These are phyloP conservation scores for Xylariaceae sp. DNA, from an alignment of 2,329 filamentous ascomycete species.

Conservation along the genomic window DNA sequence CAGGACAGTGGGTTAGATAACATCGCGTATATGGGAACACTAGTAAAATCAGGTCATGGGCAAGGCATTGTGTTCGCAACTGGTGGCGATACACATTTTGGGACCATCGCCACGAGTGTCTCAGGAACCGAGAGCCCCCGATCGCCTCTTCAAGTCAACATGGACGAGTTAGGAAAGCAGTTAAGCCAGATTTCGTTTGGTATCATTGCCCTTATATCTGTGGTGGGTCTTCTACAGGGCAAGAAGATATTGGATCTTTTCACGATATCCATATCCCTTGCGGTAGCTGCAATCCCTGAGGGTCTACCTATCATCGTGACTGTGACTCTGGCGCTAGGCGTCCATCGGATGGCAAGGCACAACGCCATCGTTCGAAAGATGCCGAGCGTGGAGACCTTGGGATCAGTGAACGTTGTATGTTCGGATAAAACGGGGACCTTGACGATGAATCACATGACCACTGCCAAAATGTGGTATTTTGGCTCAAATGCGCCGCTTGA, in stretches of 20 bases:
- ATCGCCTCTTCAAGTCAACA: slow-evolving; percentile 89
- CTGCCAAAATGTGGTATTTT: slow-evolving; percentile 94
- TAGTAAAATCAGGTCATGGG: slow-evolving; percentile 91
- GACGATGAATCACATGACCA: slow-evolving; percentile 98
- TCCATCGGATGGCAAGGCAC: slow-evolving; percentile 91
- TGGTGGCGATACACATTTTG: slow-evolving; percentile 89
- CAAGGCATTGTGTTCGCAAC: slow-evolving; percentile 98
- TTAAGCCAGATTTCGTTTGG: slow-evolving; percentile 95
- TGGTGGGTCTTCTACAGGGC: slow-evolving; percentile 86
- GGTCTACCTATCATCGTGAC: slow-evolving; percentile 97
- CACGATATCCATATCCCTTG: slow-evolving; percentile 93
- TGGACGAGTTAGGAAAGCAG: slow-evolving; percentile 96
- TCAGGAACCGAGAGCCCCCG: slow-evolving; percentile 93
- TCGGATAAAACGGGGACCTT: slow-evolving; percentile 97
- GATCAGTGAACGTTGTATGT: slow-evolving; percentile 99
- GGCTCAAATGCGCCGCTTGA: slow-evolving; percentile 55
- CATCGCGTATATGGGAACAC: slow-evolving; percentile 96
- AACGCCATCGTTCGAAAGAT: slow-evolving; percentile 93
- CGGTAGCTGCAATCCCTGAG: slow-evolving; percentile 93
- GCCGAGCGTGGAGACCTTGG: slow-evolving; percentile 94
- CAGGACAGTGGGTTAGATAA: slow-evolving; percentile 75
- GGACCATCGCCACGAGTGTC: slow-evolving; percentile 89
- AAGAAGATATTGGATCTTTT: slow-evolving; percentile 91
- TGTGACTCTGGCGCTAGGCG: slow-evolving; percentile 89
- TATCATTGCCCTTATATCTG: slow-evolving; percentile 87